Evolutionary conservation across 2,329 filamentous ascomycete species (phyloP).

Genomic region (Lachnellula hyalina): DNA sequence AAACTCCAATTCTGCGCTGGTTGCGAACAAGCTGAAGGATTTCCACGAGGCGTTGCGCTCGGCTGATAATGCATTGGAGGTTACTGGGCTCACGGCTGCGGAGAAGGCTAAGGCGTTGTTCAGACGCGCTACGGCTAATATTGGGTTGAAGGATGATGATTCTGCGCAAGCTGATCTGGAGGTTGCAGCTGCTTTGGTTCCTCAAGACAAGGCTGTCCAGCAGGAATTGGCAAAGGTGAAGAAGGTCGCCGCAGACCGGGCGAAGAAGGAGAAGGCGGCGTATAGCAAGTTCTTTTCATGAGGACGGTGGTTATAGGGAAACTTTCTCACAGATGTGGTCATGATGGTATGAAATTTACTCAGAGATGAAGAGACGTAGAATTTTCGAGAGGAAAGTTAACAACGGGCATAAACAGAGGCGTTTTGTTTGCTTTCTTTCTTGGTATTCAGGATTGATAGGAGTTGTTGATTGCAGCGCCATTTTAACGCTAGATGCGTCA

Average conservation of each 20-base stretch:
- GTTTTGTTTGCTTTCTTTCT: too few species aligned
- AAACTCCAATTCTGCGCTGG: constrained; percentile 81
- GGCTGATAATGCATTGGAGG: constrained; percentile 69
- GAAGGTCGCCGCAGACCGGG: constrained; percentile 64
- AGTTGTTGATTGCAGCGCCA: background rate
- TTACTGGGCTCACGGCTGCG: constrained; percentile 58
- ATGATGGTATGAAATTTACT: background rate
- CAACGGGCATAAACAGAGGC: too few species aligned
- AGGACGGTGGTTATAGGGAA: background rate
- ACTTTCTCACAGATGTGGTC: background rate
- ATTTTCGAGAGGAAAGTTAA: background rate
- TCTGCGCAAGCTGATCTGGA: constrained; percentile 69
- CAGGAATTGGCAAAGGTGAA: constrained; percentile 76
- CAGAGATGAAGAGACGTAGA: background rate
- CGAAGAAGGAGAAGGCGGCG: constrained; percentile 84
- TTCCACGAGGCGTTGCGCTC: constrained; percentile 66
- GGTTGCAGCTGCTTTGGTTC: constrained; percentile 68
- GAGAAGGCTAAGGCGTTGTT: constrained; percentile 89
- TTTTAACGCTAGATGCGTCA: background rate
- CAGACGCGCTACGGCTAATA: constrained; percentile 70
- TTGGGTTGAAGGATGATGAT: constrained; percentile 80
- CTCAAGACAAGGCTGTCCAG: constrained; percentile 67
- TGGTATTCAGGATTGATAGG: background rate
- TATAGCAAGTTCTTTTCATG: constrained; percentile 81
- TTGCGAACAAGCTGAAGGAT: constrained; percentile 73